A percentile compares a stretch with the other conserved stretches of the same genome.
phyloP scores from a whole-genome alignment of 768 basidiomycete genomes.

The Pleurotus platypus region DNA sequence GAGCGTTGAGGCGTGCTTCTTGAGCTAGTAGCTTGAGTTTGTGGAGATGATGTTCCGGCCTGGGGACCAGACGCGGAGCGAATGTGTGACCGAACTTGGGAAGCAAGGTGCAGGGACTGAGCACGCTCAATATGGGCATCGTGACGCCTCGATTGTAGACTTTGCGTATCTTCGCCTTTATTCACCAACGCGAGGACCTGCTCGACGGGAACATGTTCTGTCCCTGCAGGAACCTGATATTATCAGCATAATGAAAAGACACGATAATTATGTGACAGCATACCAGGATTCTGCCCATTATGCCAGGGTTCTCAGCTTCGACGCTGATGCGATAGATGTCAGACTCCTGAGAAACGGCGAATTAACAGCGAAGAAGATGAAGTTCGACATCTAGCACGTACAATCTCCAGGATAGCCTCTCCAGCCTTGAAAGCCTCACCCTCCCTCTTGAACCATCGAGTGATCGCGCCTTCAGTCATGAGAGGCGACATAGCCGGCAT shows the following conservation, averaged over 20 bases:
- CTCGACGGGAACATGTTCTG: constrained; percentile 46
- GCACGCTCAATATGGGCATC: neutral
- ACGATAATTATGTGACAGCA: constrained; percentile 19
- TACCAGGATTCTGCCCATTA: constrained; percentile 83
- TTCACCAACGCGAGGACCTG: constrained; percentile 17
- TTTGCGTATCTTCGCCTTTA: neutral
- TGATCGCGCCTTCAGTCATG: constrained; percentile 81
- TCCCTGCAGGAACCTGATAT: constrained; percentile 57
- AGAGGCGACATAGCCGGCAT: constrained; percentile 93
- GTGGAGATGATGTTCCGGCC: neutral
- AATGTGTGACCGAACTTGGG: neutral
- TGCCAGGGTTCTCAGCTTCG: constrained; percentile 85
- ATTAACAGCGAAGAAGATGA: neutral
- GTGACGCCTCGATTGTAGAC: neutral
- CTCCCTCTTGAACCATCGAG: constrained; percentile 75
- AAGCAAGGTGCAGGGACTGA: neutral
- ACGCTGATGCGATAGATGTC: constrained; percentile 84
- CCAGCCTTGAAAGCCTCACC: constrained; percentile 70
- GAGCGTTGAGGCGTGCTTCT: neutral
- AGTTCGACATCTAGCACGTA: constrained; percentile 24
- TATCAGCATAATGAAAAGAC: neutral
- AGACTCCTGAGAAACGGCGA: constrained; percentile 48
- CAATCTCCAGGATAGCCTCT: constrained; percentile 77
- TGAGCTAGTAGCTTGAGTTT: neutral
- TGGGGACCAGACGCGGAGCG: neutral